Percentiles rank a stretch among this genome's conserved stretches.
Evolutionary conservation across 2,329 filamentous ascomycete genomes (phyloP).

Genomic region (Tolypocladium cylindrosporum): DNA sequence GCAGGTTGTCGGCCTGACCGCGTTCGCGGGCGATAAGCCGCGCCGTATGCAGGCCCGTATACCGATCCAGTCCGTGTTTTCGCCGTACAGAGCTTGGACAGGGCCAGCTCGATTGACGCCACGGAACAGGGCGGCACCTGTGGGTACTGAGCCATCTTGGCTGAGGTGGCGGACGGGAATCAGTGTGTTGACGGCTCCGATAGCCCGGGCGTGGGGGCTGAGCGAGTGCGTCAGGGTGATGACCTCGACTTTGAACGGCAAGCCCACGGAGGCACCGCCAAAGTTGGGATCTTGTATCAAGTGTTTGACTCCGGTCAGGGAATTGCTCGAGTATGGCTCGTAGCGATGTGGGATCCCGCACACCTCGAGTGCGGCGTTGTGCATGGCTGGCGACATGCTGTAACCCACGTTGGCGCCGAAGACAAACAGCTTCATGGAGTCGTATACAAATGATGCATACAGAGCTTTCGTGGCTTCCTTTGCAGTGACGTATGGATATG

Average conservation of each 20-base stretch:
- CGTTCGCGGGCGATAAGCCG: slow-evolving; percentile 63
- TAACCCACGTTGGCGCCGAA: slow-evolving; percentile 64
- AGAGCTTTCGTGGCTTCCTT: slow-evolving; percentile 54
- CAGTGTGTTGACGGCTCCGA: slow-evolving; percentile 68
- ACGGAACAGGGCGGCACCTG: slow-evolving; percentile 40
- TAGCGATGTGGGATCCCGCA: slow-evolving; percentile 64
- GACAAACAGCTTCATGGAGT: slow-evolving; percentile 63
- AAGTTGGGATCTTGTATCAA: slow-evolving; percentile 57
- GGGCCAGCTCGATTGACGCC: slow-evolving; percentile 52
- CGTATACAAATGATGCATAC: slow-evolving; percentile 55
- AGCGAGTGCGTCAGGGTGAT: slow-evolving; percentile 59
- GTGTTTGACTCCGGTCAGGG: slow-evolving; percentile 51
- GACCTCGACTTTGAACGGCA: slow-evolving; percentile 68
- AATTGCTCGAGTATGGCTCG: slow-evolving; percentile 50
- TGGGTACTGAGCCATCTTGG: slow-evolving; percentile 45
- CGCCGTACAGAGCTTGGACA: slow-evolving; percentile 61
- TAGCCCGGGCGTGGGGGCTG: slow-evolving; percentile 62
- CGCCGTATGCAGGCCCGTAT: slow-evolving; percentile 63
- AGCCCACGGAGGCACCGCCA: slow-evolving; percentile 60
- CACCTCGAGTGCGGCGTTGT: slow-evolving; percentile 56
- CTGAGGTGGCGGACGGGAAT: slow-evolving; percentile 56
- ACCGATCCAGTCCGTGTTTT: slow-evolving; percentile 77
- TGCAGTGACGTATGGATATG: slow-evolving; percentile 39
- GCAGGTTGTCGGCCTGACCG: slow-evolving; percentile 43
- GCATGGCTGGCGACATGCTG: slow-evolving; percentile 69